phyloP scores from a whole-genome alignment of 176 grass and related monocot genomes.

The Cymbopogon citratus region DNA sequence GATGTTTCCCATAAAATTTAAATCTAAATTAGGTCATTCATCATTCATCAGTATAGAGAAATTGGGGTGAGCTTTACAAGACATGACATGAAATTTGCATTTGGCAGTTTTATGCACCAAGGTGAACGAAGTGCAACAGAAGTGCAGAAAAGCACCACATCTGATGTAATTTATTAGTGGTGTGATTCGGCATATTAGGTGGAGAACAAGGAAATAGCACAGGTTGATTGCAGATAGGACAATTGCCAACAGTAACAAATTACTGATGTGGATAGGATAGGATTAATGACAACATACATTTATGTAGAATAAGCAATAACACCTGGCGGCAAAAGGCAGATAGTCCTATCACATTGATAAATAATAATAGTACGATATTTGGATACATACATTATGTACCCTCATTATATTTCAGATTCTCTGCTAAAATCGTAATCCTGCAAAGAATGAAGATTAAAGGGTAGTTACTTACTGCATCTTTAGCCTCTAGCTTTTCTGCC shows the following conservation, averaged over 20 bases:
- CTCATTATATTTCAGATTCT: neutral
- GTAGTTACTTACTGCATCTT: conserved; percentile 58
- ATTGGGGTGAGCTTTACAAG: neutral
- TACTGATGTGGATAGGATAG: neutral
- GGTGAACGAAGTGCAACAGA: neutral
- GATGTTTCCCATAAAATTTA: neutral
- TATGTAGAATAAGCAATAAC: neutral
- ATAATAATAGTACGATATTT: neutral
- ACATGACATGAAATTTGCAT: neutral
- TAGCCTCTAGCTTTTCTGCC: conserved; percentile 86
- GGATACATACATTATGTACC: neutral
- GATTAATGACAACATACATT: neutral
- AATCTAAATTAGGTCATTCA: neutral
- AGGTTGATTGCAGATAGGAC: neutral
- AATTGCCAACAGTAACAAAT: neutral
- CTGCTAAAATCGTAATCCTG: neutral
- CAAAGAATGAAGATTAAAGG: conserved; percentile 5
- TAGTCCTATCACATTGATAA: conserved; percentile 24
- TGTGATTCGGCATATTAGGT: neutral
- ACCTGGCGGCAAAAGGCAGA: neutral
- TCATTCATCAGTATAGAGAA: neutral
- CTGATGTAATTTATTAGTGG: neutral
- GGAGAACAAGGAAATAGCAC: neutral
- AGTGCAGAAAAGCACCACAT: neutral
- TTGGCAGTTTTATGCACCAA: neutral